These are phyloP conservation scores for Thielaviopsis populi DNA, from an alignment of 2,329 filamentous ascomycete genomes.

Conservation along the genomic window DNA sequence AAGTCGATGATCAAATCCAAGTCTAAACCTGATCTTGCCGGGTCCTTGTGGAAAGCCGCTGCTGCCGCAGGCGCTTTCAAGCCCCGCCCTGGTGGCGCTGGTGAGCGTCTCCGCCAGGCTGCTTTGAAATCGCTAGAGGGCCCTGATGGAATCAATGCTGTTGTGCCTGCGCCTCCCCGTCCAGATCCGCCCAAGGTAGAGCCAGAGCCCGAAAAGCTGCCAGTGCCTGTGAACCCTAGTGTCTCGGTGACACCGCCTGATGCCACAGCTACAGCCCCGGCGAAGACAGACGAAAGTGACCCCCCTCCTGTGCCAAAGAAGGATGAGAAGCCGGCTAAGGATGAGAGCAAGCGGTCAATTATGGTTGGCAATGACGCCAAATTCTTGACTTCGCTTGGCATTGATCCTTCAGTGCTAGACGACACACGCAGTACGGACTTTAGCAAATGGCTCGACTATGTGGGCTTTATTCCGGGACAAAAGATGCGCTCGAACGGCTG, in stretches of 20 bases:
- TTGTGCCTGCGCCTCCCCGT: slow-evolving; percentile 62
- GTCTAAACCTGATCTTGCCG: slow-evolving; percentile 58
- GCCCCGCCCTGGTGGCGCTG: slow-evolving; percentile 73
- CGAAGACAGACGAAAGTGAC: not conserved
- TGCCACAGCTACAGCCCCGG: not conserved
- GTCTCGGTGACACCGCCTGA: slow-evolving; percentile 19
- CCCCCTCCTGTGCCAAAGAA: slow-evolving; percentile 22
- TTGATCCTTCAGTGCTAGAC: slow-evolving; percentile 64
- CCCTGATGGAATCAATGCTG: slow-evolving; percentile 77
- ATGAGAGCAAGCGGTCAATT: slow-evolving; percentile 36
- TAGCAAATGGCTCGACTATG: slow-evolving; percentile 66
- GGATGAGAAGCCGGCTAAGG: slow-evolving; percentile 25
- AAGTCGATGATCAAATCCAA: slow-evolving; percentile 85
- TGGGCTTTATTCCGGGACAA: slow-evolving; percentile 71
- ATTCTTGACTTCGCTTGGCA: slow-evolving; percentile 61
- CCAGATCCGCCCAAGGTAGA: slow-evolving; percentile 21
- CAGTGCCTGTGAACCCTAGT: slow-evolving; percentile 19
- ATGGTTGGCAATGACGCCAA: slow-evolving; percentile 60
- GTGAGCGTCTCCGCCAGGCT: slow-evolving; percentile 55
- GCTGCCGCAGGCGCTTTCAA: slow-evolving; percentile 54
- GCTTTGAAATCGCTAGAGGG: slow-evolving; percentile 46
- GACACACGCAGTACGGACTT: slow-evolving; percentile 59
- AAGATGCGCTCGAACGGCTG: slow-evolving; percentile 60
- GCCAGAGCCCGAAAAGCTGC: slow-evolving; percentile 24
- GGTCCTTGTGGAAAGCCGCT: slow-evolving; percentile 66